phyloP scores from a whole-genome alignment of 768 basidiomycete species.

The Scleroderma bovista region DNA sequence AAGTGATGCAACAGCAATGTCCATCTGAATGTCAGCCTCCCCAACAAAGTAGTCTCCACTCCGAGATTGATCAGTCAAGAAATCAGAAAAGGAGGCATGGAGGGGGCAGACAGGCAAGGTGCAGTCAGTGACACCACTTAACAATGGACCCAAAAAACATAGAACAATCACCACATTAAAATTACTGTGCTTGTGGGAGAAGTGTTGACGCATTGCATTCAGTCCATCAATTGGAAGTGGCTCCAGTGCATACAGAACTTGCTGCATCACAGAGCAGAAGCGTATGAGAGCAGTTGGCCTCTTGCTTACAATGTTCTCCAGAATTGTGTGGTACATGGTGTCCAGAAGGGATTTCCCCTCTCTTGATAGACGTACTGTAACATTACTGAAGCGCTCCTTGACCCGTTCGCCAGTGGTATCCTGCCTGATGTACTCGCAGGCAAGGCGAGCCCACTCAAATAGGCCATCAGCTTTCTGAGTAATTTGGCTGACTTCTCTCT shows the following conservation, averaged over 20 bases:
- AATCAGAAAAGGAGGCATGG: constrained; percentile 27
- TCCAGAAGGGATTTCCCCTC: neutral
- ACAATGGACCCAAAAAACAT: constrained; percentile 1
- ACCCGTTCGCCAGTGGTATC: neutral
- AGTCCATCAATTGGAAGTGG: neutral
- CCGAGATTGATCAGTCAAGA: constrained; percentile 11
- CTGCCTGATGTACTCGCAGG: neutral
- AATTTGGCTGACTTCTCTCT: neutral
- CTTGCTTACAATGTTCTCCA: neutral
- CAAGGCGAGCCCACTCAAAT: neutral
- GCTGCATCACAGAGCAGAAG: neutral
- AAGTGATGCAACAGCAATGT: constrained; percentile 20
- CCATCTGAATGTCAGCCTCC: constrained; percentile 4
- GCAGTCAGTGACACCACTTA: constrained; percentile 4
- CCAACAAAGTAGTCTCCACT: constrained; percentile 11
- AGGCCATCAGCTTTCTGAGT: neutral
- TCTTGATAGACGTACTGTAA: neutral
- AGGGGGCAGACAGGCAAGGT: constrained; percentile 10
- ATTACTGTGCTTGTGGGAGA: neutral
- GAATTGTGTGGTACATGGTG: neutral
- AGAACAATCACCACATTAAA: constrained; percentile 1
- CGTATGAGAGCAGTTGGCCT: neutral
- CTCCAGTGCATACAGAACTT: constrained; percentile 2
- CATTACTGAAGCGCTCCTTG: neutral
- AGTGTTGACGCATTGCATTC: neutral